Base-by-base conservation (phyloP, 148 eudicot genomes). In the Nepenthes gracilis region DNA sequence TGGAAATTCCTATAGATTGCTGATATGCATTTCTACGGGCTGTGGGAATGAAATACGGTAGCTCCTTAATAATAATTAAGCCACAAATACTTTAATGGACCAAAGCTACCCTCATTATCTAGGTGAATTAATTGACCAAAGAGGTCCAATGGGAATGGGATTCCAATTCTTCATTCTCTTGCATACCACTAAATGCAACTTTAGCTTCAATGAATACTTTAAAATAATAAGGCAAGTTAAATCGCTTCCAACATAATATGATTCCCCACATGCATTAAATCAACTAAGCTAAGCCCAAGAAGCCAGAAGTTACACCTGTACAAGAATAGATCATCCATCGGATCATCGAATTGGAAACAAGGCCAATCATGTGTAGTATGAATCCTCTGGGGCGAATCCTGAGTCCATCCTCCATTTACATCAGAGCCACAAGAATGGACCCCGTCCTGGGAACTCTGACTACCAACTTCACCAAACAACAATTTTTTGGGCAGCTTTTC, bases 321-420 rank as follows among this genome's bases (percentile, higher is more conserved):
- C 90, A 82, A 60, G 80, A 80, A 84, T 59, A 77, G 75, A 71
- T 82, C 96, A 72, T 80, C 85, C 61, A 72, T 73, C 4, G 75
- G 63, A 48, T 74, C 68, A 58, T 70, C 60, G 65, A 70, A 69
- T 38, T 74, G 73, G 60, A 63, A 72, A 48, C 82, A 87, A 23
- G 77, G 63, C 35, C 64, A 54, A 34, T 52, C 75, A 51, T 65
- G 45, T 8, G 45, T 40, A 8, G 8, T 8, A 40, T 4, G 45
- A 40, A 40, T 40, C 45, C 45, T 40, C 8, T 40, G 4, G 45
- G 8, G 45, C 8, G 45, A 40, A 40, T 40, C 45, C 45, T 40
- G 6, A 3, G 45, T 3, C 45, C 45, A 4, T 40, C 4, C 45
- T 40, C 45, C 45, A 40, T 40, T 3, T 8, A 40, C 8, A 1